A percentile compares a stretch with the other conserved stretches of the same genome.
Evolutionary conservation across 768 basidiomycete genomes (phyloP).

Genomic region (Asterophora lycoperdoides): DNA sequence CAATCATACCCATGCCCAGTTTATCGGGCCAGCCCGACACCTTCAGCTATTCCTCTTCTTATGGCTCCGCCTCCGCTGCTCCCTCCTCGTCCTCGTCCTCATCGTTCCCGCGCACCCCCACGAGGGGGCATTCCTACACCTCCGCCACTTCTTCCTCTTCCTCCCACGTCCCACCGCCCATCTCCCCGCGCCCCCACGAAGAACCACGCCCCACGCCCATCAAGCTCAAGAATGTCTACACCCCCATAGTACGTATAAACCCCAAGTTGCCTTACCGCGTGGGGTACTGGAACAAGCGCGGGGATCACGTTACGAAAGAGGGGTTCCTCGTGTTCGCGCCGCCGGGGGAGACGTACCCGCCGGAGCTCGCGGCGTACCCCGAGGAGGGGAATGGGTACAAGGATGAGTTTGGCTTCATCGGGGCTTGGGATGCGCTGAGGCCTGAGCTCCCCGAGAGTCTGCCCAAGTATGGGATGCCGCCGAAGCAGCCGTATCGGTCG

Average conservation of each 20-base stretch:
- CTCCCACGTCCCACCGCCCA: conserved; percentile 3
- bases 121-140: not conserved
- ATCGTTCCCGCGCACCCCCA: too few species aligned
- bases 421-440: conserved; percentile 37
- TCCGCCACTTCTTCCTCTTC: not conserved
- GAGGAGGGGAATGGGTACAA: conserved; percentile 48
- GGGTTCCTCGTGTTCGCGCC: conserved; percentile 69
- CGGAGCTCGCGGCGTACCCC: conserved; percentile 60
- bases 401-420: conserved; percentile 46
- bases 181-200: conserved; percentile 8
- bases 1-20: too few species aligned
- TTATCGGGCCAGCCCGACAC: too few species aligned
- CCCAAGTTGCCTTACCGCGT: conserved; percentile 33
- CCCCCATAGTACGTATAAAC: conserved; percentile 18
- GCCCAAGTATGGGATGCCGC: conserved; percentile 50
- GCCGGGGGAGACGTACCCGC: conserved; percentile 46
- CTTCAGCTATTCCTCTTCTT: not conserved
- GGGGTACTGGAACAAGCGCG: conserved; percentile 74
- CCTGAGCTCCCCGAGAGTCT: conserved; percentile 61
- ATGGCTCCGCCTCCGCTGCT: not conserved
- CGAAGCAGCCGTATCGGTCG: conserved; percentile 52
- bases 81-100: too few species aligned
- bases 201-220: conserved; percentile 13
- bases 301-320: conserved; percentile 58
- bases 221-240: conserved; percentile 11